Conservation (phyloP, 352 stramenopile genomes). For the Pythium apleroticum region DNA sequence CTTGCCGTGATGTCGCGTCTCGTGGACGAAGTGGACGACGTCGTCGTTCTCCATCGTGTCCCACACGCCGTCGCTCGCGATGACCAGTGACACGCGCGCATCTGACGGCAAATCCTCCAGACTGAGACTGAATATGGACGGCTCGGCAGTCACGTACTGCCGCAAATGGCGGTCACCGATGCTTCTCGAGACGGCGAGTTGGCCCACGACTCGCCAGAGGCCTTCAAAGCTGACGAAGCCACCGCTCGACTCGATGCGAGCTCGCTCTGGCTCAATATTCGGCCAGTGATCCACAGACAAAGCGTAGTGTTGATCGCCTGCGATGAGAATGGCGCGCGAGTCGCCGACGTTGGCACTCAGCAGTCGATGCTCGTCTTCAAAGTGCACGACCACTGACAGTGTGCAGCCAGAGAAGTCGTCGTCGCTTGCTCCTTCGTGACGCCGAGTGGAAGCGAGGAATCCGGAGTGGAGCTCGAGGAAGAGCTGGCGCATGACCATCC, state of each 20-base stretch:
- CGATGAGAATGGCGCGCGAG: constrained; percentile 62
- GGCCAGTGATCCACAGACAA: constrained; percentile 71
- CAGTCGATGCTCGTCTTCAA: constrained; percentile 47
- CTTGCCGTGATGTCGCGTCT: constrained; percentile 18
- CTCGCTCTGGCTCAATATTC: constrained; percentile 44
- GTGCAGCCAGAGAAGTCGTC: constrained; percentile 83
- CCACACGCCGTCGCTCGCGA: constrained; percentile 82
- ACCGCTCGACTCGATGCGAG: constrained; percentile 72
- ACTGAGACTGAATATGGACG: constrained; percentile 58
- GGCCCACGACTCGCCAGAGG: constrained; percentile 87
- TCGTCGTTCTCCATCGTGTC: constrained; percentile 62
- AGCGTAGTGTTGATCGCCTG: constrained; percentile 12
- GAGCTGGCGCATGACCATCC: constrained; percentile 62
- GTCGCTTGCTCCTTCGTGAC: constrained; percentile 19
- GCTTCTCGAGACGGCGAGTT: constrained; percentile 90
- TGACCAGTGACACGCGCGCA: constrained; percentile 26
- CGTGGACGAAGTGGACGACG: constrained; percentile 40
- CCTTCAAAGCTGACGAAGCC: constrained; percentile 71
- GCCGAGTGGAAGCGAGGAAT: constrained; percentile 42
- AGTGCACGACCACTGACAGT: constrained; percentile 71
- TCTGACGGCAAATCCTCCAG: constrained; percentile 10
- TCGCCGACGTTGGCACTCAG: constrained; percentile 85
- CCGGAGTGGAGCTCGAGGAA: constrained; percentile 70
- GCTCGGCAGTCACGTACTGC: constrained; percentile 29
- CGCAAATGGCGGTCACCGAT: constrained; percentile 90